Percentiles rank a stretch among this genome's conserved stretches.
These are phyloP conservation scores for Herpetospermum pedunculosum DNA, from an alignment of 306 rosid species.

Conservation along the genomic window DNA sequence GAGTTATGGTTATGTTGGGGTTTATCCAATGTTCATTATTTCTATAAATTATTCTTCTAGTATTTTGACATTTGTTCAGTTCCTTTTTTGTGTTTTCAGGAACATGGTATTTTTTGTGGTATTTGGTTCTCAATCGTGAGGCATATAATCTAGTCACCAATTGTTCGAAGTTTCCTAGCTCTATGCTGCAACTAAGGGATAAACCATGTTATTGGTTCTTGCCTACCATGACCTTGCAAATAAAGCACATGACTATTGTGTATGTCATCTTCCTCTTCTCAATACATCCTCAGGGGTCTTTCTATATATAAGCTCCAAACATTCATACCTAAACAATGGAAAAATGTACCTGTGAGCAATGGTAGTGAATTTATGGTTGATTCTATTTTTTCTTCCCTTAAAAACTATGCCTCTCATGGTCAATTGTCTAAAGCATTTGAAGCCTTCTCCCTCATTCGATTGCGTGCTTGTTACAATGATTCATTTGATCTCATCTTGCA, in stretches of 20 bases:
- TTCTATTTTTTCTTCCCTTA: constrained; percentile 44
- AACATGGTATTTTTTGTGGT: neutral
- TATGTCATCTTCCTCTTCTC: constrained; percentile 2
- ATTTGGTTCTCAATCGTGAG: neutral
- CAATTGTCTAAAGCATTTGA: constrained; percentile 51
- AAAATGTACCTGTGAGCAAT: neutral
- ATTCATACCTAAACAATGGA: constrained; percentile 1
- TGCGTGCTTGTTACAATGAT: constrained; percentile 19
- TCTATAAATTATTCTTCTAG: neutral
- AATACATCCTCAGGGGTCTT: neutral
- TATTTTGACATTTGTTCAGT: neutral
- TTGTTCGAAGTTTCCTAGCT: neutral
- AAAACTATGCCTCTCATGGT: constrained; percentile 26
- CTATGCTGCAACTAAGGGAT: constrained; percentile 5
- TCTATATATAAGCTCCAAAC: constrained; percentile 4
- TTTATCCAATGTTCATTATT: too few species aligned
- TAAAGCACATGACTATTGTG: neutral
- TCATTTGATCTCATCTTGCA: constrained; percentile 28
- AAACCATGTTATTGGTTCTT: constrained; percentile 28
- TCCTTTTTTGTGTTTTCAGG: neutral
- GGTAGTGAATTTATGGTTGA: constrained; percentile 39
- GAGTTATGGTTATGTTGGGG: too few species aligned
- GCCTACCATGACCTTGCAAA: constrained; percentile 19
- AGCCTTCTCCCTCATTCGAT: constrained; percentile 32
- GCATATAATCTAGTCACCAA: neutral